phyloP scores from a whole-genome alignment of 352 stramenopile species.

The Phytophthora pistaciae region DNA sequence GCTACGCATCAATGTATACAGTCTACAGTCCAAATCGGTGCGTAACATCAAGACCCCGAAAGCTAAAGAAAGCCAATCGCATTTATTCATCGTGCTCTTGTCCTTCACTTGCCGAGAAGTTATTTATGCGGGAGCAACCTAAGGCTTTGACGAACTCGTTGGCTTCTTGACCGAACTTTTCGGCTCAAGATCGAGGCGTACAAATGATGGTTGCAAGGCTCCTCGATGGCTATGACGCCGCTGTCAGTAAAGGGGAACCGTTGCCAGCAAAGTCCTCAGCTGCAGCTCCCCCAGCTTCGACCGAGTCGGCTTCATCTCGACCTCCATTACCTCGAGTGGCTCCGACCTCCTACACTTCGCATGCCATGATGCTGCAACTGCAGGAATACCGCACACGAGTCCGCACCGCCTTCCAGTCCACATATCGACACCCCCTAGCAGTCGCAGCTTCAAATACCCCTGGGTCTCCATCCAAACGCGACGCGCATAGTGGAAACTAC shows the following conservation, averaged over 20 bases:
- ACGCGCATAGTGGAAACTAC: slow-evolving; percentile 34
- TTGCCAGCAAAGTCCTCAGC: neutral
- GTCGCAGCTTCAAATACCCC: slow-evolving; percentile 7
- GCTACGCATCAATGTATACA: neutral
- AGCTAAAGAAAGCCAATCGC: slow-evolving; percentile 32
- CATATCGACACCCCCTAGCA: slow-evolving; percentile 53
- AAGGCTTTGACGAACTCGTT: slow-evolving; percentile 12
- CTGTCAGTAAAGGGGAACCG: neutral
- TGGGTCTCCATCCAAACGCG: slow-evolving; percentile 22
- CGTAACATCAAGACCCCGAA: slow-evolving; percentile 3
- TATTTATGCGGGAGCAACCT: slow-evolving; percentile 15
- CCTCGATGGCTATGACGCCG: slow-evolving; percentile 27
- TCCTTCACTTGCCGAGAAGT: neutral
- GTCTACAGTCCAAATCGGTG: neutral
- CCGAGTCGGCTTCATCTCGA: slow-evolving; percentile 1
- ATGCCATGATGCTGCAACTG: slow-evolving; percentile 71
- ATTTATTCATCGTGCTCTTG: slow-evolving; percentile 3
- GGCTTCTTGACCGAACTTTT: slow-evolving; percentile 5
- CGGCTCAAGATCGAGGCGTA: neutral
- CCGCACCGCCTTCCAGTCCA: slow-evolving; percentile 50
- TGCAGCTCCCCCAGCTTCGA: neutral
- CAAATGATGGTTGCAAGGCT: slow-evolving; percentile 33
- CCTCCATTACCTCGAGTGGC: slow-evolving; percentile 22
- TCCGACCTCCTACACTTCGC: slow-evolving; percentile 49
- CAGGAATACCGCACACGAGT: slow-evolving; percentile 67